Base-by-base conservation (phyloP, 225 moss, liverwort and hornwort genomes). In the Thuidium tamariscinum region DNA sequence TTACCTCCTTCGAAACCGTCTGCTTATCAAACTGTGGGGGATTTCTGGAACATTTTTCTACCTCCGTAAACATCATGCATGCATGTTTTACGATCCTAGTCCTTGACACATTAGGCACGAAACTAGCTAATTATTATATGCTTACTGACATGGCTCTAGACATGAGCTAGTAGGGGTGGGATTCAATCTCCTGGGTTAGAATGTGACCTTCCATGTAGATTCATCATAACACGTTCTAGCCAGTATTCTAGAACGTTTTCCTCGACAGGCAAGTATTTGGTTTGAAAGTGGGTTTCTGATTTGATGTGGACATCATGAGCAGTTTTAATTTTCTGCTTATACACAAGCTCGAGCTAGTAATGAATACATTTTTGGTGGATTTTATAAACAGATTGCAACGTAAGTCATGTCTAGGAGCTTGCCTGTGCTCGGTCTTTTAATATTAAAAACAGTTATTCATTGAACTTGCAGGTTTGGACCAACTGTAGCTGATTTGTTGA, bases 41-140 rank as follows among this genome's bases (percentile, higher is more conserved):
- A 91, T 80, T 70, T 91, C 11, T 89, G 87, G 74, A 91, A 74
- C 87, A 91, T 89, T 60, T 91, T 91, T 63, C 89, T 80, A 80
- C 85, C 89, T 80, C 91, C 91, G 1, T 91, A 86, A 89, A 17
- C 29, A 48, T 70, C 39, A 48, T 17, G 51, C 64, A 5, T 17
- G 60, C 48, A 8, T 34, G 46, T 21, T 51, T 26, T 21, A 37
- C 30, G 14, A 10, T 46, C 79, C 48, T 79, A 57, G 60, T 52
- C 44, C 52, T 63, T n/a, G 36, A 51, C 32, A 7, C 17, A 23
- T 5, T 23, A 56, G n/a, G 67, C 82, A 19, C 27, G 26, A 13
- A 36, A 36, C 48, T 56, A 74, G 48, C 59, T 27, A 36, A 79
- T 51, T 81, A 44, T 29, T 29, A 29, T 59, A 9, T 30, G 13